Evolutionary conservation across 768 basidiomycete genomes (phyloP), one percentile per base, ranked within the genome.

Genomic region (Porphyrellus cyaneotinctus): DNA sequence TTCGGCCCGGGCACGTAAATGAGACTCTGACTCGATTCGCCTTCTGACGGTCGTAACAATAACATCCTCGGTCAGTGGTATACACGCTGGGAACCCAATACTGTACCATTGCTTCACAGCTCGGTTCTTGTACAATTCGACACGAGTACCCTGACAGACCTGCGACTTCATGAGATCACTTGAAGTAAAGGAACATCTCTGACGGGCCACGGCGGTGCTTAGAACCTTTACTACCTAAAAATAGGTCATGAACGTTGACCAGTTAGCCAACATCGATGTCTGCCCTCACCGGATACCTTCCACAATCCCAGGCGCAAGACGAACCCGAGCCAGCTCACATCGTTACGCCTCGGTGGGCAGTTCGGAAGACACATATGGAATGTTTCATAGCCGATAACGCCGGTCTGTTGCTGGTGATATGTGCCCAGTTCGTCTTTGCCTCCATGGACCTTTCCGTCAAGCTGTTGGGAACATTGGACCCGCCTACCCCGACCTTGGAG

Each of bases 391-490:
- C 60, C 33, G 63, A 54, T 39, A 87, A 89, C 67, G 65, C 71
- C 4, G 87, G 87, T 10, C 67, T 90, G 47, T 65, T 85, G 31
- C 73, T 87, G 17, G 76, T 89, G 17, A 76, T 75, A 6, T 68
- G 70, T 3, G 65, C 84, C 11, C 82, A 87, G 62, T 70, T 82
- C 14, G 83, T 84, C 67, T 77, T 84, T 35, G 75, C 83, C 8
- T 64, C 77, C 26, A 84, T 85, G 75, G 82, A 82, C 46, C 71
- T 83, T 4, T 70, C 77, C 6, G 86, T 88, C 39, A 88, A 88
- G 69, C 74, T 73, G 54, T 67, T 89, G 53, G 79, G 82, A 52
- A 69, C 66, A 18, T 69, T 85, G 6, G 80, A 84, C 54, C 72
- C 78, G 12, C 85, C 83, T 1, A 78, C 84, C 13, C 77, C 80